These are phyloP conservation scores for Tolypocladium sp. DNA, from an alignment of 2,329 filamentous ascomycete species.

Conservation along the genomic window DNA sequence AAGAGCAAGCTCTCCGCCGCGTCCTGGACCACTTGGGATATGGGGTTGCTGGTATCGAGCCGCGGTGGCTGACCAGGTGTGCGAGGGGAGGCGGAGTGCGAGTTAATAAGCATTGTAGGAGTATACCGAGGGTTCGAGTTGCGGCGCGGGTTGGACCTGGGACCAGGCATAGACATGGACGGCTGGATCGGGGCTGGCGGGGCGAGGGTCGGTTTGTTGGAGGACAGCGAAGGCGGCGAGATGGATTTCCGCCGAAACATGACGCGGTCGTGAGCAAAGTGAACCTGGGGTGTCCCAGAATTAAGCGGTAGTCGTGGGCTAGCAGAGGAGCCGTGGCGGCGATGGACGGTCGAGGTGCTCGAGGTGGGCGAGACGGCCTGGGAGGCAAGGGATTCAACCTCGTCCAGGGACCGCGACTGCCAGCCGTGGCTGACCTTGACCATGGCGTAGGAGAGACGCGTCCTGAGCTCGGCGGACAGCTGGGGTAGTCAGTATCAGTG, in stretches of 20 bases:
- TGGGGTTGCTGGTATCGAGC: constrained; percentile 17
- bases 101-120: constrained; percentile 39
- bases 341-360: constrained; percentile 45
- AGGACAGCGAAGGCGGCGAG: constrained; percentile 26
- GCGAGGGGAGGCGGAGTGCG: constrained; percentile 37
- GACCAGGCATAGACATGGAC: constrained; percentile 23
- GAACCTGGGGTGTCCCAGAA: constrained; percentile 22
- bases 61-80: constrained; percentile 29
- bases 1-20: constrained; percentile 73
- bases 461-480: constrained; percentile 71
- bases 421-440: constrained; percentile 87
- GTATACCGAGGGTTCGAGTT: constrained; percentile 41
- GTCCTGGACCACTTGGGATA: constrained; percentile 59
- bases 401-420: constrained; percentile 69
- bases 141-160: constrained; percentile 33
- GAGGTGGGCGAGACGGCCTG: constrained; percentile 56
- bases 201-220: constrained; percentile 32
- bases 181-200: constrained; percentile 48
- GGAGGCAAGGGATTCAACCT: constrained; percentile 67
- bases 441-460: constrained; percentile 85
- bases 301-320: constrained; percentile 38
- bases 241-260: constrained; percentile 17
- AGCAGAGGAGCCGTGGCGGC: constrained; percentile 40
- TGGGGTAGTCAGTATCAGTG: constrained; percentile 21
- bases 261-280: constrained; percentile 8